Percentiles rank a stretch among this genome's conserved stretches.
Evolutionary conservation across 75 land plant species (phyloP).

Genomic region (Chamaecyparis obtusa): DNA sequence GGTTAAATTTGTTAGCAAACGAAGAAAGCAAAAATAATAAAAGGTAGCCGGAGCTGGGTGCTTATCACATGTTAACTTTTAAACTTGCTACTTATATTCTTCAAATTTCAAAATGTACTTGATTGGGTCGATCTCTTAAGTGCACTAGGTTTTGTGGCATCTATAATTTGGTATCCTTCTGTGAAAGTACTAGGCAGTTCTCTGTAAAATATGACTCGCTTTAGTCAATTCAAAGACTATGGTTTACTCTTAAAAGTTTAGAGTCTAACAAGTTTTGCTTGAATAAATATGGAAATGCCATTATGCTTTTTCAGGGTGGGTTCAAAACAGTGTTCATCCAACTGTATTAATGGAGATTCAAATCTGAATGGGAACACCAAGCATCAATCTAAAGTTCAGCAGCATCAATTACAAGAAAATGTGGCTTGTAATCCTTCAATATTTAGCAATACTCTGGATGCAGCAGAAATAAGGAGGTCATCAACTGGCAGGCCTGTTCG

Average conservation of each 20-base stretch:
- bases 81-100: background rate
- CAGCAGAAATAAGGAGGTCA: background rate
- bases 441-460: background rate
- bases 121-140: background rate
- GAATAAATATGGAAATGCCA: background rate
- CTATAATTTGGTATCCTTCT: background rate
- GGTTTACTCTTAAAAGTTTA: background rate
- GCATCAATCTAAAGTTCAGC: background rate
- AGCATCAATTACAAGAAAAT: background rate
- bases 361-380: background rate
- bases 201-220: background rate
- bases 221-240: background rate
- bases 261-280: background rate
- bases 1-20: background rate
- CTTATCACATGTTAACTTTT: background rate
- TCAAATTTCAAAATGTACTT: background rate
- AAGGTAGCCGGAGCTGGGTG: background rate
- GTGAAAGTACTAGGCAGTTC: background rate
- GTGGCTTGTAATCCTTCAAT: background rate
- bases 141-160: background rate
- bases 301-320: background rate
- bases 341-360: background rate
- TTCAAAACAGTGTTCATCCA: background rate
- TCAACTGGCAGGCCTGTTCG: constrained; percentile 1
- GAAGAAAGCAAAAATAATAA: background rate